These are phyloP conservation scores for Trichomonas tenax DNA, from an alignment of 208 protist genomes.

Conservation along the genomic window DNA sequence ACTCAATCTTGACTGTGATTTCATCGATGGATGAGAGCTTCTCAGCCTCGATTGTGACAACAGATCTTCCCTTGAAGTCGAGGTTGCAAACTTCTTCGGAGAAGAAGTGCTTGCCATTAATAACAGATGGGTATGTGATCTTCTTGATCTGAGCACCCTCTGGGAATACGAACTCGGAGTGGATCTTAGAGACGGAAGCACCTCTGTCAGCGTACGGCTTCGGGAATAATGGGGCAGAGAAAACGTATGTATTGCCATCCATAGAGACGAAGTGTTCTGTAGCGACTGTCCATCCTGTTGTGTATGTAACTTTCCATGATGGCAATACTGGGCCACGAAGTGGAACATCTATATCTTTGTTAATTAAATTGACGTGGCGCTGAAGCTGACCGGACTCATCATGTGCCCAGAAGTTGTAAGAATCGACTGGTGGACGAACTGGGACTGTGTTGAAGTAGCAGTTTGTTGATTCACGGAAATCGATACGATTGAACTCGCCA, in stretches of 20 bases:
- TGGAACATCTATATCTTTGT: not conserved
- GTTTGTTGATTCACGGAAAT: not conserved
- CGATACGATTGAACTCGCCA: constrained; percentile 4
- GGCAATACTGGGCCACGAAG: not conserved
- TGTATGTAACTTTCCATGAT: not conserved
- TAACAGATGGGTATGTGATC: not conserved
- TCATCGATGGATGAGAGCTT: not conserved
- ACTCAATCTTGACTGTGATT: not conserved
- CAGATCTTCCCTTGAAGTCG: not conserved
- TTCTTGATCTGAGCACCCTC: not conserved
- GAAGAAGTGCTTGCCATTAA: not conserved
- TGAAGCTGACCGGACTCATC: constrained; percentile 1
- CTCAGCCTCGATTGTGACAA: not conserved
- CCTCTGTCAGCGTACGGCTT: not conserved
- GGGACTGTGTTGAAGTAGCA: not conserved
- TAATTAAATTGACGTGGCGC: not conserved
- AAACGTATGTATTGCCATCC: not conserved
- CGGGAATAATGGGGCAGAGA: not conserved
- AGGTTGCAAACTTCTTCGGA: not conserved
- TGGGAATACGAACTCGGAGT: not conserved
- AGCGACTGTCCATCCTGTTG: not conserved
- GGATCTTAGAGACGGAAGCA: not conserved
- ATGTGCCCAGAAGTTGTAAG: not conserved
- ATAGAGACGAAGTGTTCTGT: not conserved
- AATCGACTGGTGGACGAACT: not conserved